Base-by-base conservation (phyloP, 805 yeast species). In the Wickerhamomyces tratensis region DNA sequence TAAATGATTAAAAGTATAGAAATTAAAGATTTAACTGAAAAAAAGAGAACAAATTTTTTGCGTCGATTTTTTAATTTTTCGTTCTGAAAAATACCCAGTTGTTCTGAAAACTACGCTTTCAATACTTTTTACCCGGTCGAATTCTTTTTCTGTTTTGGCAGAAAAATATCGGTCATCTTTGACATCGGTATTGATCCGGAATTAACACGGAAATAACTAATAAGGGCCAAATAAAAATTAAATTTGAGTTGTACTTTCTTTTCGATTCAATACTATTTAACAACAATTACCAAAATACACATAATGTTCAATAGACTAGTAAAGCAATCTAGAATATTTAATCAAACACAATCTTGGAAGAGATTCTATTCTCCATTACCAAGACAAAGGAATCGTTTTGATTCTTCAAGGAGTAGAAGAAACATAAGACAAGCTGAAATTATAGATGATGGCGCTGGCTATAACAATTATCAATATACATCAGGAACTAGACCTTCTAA, bases 401-500 rank as follows among this genome's bases (percentile, higher is more conserved):
- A 25, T 29, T 29, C 41, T 13, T 33, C n/a, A 8, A 25, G 20
- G n/a, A 36, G 15, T n/a, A 25, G 20, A 37, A 26, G 26, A 14
- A n/a, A 15, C 6, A 5, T 10, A 14, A 35, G 38, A 40, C 15
- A 25, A 34, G 36, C 15, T 7, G 26, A 31, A 31, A 31, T 31
- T 12, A 31, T 31, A 8, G 14, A 31, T 2, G 34, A 31, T 31
- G 34, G 37, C 3, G 35, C 40, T 10, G 39, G 36, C 25, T 38
- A 36, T 25, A 43, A 40, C 25, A 14, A 33, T 25, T n/a, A n/a
- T 31, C 34, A 13, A 31, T 31, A 31, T 31, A 12, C 25, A 30
- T 43, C 40, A 25, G 47, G 38, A 4, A 35, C 39, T n/a, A 40
- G 41, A 6, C 68, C 72, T 29, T 13, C 34, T 8, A 69, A 69